Evolutionary conservation across 202 grass and related monocot species (phyloP).

Genomic region (Panicum virgatum): DNA sequence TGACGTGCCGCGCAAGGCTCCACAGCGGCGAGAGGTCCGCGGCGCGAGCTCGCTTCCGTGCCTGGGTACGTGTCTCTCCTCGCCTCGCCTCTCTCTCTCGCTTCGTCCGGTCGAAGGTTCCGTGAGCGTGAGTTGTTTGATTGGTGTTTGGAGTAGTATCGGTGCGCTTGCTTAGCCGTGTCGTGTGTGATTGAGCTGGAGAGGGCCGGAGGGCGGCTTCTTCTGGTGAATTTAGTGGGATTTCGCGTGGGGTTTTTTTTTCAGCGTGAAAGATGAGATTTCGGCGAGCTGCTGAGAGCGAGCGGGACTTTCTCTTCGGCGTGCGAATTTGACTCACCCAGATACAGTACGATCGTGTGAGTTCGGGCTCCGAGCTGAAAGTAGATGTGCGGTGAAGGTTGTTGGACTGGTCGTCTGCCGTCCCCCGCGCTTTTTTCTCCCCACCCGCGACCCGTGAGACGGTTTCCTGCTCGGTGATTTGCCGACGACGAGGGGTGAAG

Average conservation of each 20-base stretch:
- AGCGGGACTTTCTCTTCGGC: neutral
- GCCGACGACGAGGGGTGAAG: neutral
- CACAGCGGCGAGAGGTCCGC: neutral
- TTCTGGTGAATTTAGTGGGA: neutral
- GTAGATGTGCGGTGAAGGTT: constrained; percentile 27
- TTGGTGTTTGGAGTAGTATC: neutral
- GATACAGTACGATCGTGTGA: neutral
- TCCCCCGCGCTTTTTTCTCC: constrained; percentile 12
- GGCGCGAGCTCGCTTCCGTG: constrained; percentile 10
- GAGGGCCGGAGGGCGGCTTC: neutral
- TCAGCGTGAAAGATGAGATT: constrained; percentile 2
- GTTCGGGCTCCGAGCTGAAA: neutral
- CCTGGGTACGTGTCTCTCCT: constrained; percentile 40
- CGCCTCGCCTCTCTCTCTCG: constrained; percentile 6
- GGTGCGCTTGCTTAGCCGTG: neutral
- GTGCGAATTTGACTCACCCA: neutral
- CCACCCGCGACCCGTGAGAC: neutral
- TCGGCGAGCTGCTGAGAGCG: neutral
- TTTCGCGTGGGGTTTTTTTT: neutral
- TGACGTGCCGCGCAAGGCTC: neutral
- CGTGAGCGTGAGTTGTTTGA: neutral
- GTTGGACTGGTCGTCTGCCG: constrained; percentile 4
- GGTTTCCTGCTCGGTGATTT: constrained; percentile 17
- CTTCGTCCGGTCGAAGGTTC: constrained; percentile 8
- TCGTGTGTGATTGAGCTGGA: neutral